These are phyloP conservation scores for Monilinia aucupariae DNA, from an alignment of 2,329 filamentous ascomycete species.

Conservation along the genomic window DNA sequence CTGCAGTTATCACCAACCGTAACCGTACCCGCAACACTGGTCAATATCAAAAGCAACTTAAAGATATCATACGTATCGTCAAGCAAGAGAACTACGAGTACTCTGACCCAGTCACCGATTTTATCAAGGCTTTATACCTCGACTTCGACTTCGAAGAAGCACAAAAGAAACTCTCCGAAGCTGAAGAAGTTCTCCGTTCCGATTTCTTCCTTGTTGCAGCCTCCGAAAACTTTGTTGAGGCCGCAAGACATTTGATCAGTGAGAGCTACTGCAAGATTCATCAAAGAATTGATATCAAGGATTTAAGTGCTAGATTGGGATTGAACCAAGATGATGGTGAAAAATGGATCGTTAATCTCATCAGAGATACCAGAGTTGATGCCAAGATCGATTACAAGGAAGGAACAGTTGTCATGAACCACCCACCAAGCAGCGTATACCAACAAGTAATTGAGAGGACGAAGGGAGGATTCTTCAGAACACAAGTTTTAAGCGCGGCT, in stretches of 20 bases:
- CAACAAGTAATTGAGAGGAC: constrained; percentile 99
- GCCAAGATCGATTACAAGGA: constrained; percentile 99
- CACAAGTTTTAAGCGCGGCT: constrained; percentile 71
- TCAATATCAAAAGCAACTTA: constrained; percentile 95
- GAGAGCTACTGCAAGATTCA: constrained; percentile 99
- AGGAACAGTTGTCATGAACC: constrained; percentile 98
- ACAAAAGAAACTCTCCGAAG: constrained; percentile 76
- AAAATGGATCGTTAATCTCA: constrained; percentile 99
- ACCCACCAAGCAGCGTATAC: constrained; percentile 96
- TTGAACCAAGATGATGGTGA: constrained; percentile 92
- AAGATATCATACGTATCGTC: constrained; percentile 92
- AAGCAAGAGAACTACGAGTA: constrained; percentile 98
- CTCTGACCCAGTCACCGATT: constrained; percentile 89
- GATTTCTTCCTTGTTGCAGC: constrained; percentile 93
- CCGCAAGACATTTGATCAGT: constrained; percentile 91
- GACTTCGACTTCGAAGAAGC: constrained; percentile 97
- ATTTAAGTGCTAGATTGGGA: constrained; percentile 85
- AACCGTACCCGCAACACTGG: constrained; percentile 73
- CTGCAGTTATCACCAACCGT: constrained; percentile 91
- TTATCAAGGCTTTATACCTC: constrained; percentile 92
- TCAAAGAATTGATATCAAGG: constrained; percentile 96
- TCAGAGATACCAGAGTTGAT: constrained; percentile 93
- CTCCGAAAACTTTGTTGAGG: constrained; percentile 85
- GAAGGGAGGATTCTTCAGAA: constrained; percentile 97
- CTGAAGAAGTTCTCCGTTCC: constrained; percentile 82